Evolutionary conservation across 768 basidiomycete species (phyloP).

Genomic region (Mycena chlorophos): DNA sequence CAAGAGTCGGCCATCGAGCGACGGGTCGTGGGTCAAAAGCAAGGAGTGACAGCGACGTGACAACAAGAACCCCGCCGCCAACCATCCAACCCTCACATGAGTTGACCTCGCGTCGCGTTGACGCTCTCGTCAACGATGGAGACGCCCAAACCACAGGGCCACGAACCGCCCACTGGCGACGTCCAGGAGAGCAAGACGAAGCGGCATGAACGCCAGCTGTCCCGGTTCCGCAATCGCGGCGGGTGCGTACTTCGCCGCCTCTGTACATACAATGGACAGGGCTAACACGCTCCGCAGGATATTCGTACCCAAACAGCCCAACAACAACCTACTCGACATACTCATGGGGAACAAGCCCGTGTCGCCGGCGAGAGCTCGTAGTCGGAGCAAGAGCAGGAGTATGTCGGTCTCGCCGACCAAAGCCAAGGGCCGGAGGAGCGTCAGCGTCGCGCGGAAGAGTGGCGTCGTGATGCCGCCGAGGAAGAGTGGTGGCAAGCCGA

Average conservation of each 20-base stretch:
- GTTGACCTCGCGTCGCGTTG: background rate
- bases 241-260: slow-evolving; percentile 43
- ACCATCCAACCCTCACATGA: too few species aligned
- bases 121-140: background rate
- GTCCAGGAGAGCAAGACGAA: slow-evolving; percentile 63
- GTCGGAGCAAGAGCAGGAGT: slow-evolving; percentile 16
- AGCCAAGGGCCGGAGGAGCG: background rate
- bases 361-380: slow-evolving; percentile 10
- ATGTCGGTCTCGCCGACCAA: slow-evolving; percentile 17
- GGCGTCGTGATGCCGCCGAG: slow-evolving; percentile 6
- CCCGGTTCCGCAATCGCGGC: slow-evolving; percentile 67
- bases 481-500: slow-evolving; percentile 8
- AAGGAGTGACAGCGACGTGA: too few species aligned
- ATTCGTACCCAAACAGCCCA: slow-evolving; percentile 40
- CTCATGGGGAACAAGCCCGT: slow-evolving; percentile 30
- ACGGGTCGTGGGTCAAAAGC: too few species aligned
- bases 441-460: background rate
- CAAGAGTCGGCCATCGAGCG: too few species aligned
- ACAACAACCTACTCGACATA: slow-evolving; percentile 42
- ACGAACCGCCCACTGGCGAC: slow-evolving; percentile 21
- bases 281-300: slow-evolving; percentile 27
- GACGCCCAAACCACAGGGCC: slow-evolving; percentile 1
- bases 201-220: slow-evolving; percentile 61
- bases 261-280: background rate
- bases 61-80: too few species aligned